Conservation (phyloP, 345 rosid species). For the Eucalyptus melliodora region DNA sequence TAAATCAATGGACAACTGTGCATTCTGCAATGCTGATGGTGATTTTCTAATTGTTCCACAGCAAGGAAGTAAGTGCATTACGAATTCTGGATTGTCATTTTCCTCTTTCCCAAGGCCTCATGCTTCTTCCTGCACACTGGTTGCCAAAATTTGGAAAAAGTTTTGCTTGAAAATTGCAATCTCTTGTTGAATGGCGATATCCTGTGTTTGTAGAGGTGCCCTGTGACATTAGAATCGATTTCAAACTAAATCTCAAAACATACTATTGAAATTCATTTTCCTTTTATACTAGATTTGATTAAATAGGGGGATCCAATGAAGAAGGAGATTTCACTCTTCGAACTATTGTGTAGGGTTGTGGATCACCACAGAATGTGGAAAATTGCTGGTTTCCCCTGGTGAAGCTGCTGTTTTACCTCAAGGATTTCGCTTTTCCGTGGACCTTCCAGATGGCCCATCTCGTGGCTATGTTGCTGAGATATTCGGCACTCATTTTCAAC, state of each 20-base stretch:
- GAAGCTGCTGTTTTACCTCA: slow-evolving; percentile 83
- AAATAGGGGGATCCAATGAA: neutral
- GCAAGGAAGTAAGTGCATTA: slow-evolving; percentile 59
- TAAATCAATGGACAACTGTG: slow-evolving; percentile 76
- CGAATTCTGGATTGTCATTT: neutral
- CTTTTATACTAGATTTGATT: neutral
- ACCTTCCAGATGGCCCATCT: slow-evolving; percentile 80
- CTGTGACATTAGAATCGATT: neutral
- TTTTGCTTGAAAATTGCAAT: neutral
- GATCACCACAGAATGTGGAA: slow-evolving; percentile 93
- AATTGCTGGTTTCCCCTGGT: slow-evolving; percentile 74
- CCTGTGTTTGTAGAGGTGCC: neutral
- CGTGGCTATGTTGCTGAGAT: slow-evolving; percentile 91
- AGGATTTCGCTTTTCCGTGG: slow-evolving; percentile 71
- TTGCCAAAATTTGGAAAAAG: neutral
- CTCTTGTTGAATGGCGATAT: neutral
- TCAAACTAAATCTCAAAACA: neutral
- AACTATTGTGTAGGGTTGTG: slow-evolving; percentile 46
- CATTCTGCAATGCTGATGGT: slow-evolving; percentile 94
- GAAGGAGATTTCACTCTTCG: neutral
- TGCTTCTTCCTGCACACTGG: neutral
- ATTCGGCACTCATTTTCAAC: slow-evolving; percentile 90
- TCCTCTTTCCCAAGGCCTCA: neutral
- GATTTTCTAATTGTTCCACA: slow-evolving; percentile 93
- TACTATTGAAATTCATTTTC: neutral